Conservation (phyloP, 1,284 basidiomycete genomes). For the Tylopilus orsonianus region DNA sequence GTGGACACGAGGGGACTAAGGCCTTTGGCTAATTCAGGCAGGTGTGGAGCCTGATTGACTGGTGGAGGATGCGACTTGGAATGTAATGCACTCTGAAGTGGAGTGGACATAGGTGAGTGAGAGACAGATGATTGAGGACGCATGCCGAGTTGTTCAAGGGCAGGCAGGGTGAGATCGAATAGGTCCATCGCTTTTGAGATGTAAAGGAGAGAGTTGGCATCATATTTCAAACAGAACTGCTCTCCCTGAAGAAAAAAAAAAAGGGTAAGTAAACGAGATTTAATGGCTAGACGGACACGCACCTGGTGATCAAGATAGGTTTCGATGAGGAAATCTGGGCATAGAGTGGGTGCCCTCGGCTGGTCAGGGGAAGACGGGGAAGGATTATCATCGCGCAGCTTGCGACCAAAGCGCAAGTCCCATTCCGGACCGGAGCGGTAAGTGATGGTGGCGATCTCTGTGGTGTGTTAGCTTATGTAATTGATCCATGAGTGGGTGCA, state of each 20-base stretch:
- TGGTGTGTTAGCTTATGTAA: conserved; percentile 1
- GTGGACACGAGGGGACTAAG: conserved; percentile 75
- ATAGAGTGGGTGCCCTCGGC: conserved; percentile 70
- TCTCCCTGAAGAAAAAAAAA: conserved; percentile 54
- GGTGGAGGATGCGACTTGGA: conserved; percentile 73
- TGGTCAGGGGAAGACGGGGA: conserved; percentile 7
- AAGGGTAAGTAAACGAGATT: conserved; percentile 4
- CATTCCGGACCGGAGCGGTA: conserved; percentile 99
- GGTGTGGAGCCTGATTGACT: conserved; percentile 68
- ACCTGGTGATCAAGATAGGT: conserved; percentile 98
- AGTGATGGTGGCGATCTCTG: conserved; percentile 98
- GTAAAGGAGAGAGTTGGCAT: conserved; percentile 99
- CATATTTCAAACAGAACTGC: conserved; percentile 97
- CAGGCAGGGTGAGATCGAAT: conserved; percentile 90
- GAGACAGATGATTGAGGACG: conserved; percentile 29
- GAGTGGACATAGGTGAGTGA: conserved; percentile 24
- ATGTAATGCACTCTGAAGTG: conserved; percentile 46
- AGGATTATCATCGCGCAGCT: conserved; percentile 44
- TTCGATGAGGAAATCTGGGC: conserved; percentile 98
- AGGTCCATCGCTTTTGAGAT: conserved; percentile 99
- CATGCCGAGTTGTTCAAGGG: conserved; percentile 70
- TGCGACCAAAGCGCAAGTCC: conserved; percentile 94
- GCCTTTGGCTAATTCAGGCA: conserved; percentile 82
- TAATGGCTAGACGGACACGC: conserved; percentile 5
- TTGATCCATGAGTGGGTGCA: conserved; percentile 16